Evolutionary conservation across 2,329 filamentous ascomycete species (phyloP), one percentile per base, ranked within the genome.

Genomic region (Colletotrichum eleusines): DNA sequence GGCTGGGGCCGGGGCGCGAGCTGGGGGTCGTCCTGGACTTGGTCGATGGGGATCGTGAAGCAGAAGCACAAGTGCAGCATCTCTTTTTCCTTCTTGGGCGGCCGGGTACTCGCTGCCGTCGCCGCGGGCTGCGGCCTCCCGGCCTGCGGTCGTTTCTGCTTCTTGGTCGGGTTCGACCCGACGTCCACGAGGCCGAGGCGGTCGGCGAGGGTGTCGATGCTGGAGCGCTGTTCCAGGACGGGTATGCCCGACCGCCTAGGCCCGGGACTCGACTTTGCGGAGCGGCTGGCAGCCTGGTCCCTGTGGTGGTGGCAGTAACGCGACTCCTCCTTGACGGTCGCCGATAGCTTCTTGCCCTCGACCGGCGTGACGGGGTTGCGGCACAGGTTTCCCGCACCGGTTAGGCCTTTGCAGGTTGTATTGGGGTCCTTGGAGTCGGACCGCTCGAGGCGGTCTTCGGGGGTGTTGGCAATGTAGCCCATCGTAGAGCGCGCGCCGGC

Each of bases 281-380:
- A 84, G 68, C 79, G 76, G 74, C 79, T 77, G 67, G 93, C 94
- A 66, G 94, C 94, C 80, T 99, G 96, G 68, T 96, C 94, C 78
- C 93, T 95, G 83, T 99, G 96, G 80, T 98, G 94, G 92, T 93
- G 97, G 84, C 95, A 98, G 82, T 94, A 98, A 60, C 91, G 87
- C n/a, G 82, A 85, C 72, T 89, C 87, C 58, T 89, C 86, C 28
- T 76, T 73, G 72, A 80, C 76, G 72, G 72, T 75, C 70, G 74
- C 71, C 76, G 77, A 78, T 62, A 69, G 75, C 71, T 59, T 64
- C 48, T 65, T 73, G 53, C 71, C 66, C 28, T 35, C 46, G 38
- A 46, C 63, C 78, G 79, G 83, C 12, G 88, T 84, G 44, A 97
- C 83, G 7, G 91, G 85, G 62, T 94, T 89, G 73, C 95, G 90